phyloP scores from a whole-genome alignment of 257 asterid species.

The Nicotiana obtusifolia region DNA sequence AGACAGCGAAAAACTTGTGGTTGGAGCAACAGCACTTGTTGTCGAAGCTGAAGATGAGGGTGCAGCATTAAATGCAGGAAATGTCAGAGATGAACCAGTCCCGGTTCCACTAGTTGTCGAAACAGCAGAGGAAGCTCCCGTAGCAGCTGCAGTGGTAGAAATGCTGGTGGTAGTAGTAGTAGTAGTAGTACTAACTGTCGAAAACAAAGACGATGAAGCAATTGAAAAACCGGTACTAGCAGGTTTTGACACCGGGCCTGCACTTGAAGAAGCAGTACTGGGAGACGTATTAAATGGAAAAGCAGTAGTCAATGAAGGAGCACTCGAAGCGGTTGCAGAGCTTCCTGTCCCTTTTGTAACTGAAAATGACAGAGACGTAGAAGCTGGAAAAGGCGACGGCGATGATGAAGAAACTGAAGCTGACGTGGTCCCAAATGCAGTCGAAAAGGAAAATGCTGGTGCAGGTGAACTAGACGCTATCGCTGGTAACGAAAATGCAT shows the following conservation, averaged over 20 bases:
- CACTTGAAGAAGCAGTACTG: slow-evolving; percentile 32
- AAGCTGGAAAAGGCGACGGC: slow-evolving; percentile 15
- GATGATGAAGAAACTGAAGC: slow-evolving; percentile 12
- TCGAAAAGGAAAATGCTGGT: neutral
- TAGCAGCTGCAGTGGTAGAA: slow-evolving; percentile 31
- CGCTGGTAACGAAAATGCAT: slow-evolving; percentile 3
- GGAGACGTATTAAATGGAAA: slow-evolving; percentile 50
- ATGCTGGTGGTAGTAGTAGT: slow-evolving; percentile 31
- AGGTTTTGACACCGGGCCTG: slow-evolving; percentile 36
- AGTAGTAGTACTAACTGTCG: slow-evolving; percentile 49
- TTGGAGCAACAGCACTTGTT: slow-evolving; percentile 36
- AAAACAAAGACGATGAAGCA: slow-evolving; percentile 44
- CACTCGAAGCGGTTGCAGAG: slow-evolving; percentile 15
- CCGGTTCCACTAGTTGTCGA: slow-evolving; percentile 18
- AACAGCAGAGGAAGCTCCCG: slow-evolving; percentile 30
- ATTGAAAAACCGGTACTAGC: slow-evolving; percentile 25
- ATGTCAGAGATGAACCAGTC: slow-evolving; percentile 32
- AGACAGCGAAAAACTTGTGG: slow-evolving; percentile 34
- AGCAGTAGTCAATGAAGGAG: slow-evolving; percentile 28
- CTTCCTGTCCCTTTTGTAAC: slow-evolving; percentile 22
- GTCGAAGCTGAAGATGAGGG: slow-evolving; percentile 35
- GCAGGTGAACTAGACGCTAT: neutral
- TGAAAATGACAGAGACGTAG: slow-evolving; percentile 18
- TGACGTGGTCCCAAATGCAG: neutral
- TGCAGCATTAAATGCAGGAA: slow-evolving; percentile 30